Evolutionary conservation across 1,284 basidiomycete genomes (phyloP).

Genomic region (Microbotryum saponariae): DNA sequence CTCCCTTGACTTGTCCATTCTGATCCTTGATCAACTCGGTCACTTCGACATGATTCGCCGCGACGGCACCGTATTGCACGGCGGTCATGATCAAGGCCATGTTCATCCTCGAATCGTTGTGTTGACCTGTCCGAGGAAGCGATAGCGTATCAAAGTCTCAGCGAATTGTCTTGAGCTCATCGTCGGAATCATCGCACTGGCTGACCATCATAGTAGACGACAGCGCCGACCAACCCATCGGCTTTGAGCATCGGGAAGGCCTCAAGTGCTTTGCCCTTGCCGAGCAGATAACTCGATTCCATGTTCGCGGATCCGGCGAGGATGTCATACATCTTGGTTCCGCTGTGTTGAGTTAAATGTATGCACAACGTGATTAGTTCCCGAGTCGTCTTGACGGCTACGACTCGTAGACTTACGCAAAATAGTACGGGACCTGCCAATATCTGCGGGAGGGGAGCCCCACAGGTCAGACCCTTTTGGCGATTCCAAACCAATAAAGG

Average conservation of each 20-base stretch:
- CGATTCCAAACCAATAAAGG: conserved; percentile 3
- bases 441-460: conserved; percentile 52
- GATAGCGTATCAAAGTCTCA: not conserved
- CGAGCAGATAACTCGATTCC: conserved; percentile 91
- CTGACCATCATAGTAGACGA: conserved; percentile 93
- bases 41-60: conserved; percentile 87
- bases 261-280: conserved; percentile 83
- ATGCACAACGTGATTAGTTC: no score
- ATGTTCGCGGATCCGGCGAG: conserved; percentile 95
- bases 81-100: conserved; percentile 88
- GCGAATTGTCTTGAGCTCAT: not conserved
- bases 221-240: conserved; percentile 84
- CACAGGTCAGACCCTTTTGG: conserved; percentile 5
- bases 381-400: no score
- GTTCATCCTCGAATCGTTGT: conserved; percentile 98
- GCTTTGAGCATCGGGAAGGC: conserved; percentile 93
- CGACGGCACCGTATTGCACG: conserved; percentile 81
- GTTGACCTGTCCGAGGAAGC: conserved; percentile 58
- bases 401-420: conserved; percentile 44
- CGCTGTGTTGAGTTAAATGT: conserved; percentile 38
- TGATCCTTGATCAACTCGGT: conserved; percentile 61
- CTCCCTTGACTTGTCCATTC: conserved; percentile 56
- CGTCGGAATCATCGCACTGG: conserved; percentile 7
- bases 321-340: conserved; percentile 94
- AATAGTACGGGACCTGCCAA: conserved; percentile 97